Conservation (phyloP, 2,329 filamentous ascomycete genomes). For the Aspergillus texensis region DNA sequence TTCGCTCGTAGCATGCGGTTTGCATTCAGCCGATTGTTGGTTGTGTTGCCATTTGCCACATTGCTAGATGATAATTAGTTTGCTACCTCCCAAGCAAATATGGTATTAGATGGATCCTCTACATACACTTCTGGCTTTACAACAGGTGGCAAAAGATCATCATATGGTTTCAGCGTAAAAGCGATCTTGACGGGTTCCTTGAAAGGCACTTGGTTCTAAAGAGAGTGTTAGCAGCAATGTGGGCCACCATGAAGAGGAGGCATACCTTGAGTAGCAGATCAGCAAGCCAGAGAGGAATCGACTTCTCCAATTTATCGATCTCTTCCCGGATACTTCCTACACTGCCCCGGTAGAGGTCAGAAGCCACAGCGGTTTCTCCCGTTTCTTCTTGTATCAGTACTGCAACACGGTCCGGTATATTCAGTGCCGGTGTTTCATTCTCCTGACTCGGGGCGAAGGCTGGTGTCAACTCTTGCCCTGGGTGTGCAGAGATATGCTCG, state of each 20-base stretch:
- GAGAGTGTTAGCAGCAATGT: slow-evolving; percentile 12
- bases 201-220: slow-evolving; percentile 72
- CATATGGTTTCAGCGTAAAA: slow-evolving; percentile 83
- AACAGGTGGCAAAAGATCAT: slow-evolving; percentile 73
- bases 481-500: slow-evolving; percentile 41
- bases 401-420: slow-evolving; percentile 53
- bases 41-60: slow-evolving; percentile 27
- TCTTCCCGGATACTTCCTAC: slow-evolving; percentile 77
- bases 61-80: slow-evolving; percentile 21
- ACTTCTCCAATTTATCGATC: slow-evolving; percentile 80
- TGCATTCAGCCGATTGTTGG: slow-evolving; percentile 83
- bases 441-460: slow-evolving; percentile 47
- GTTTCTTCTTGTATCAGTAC: slow-evolving; percentile 69
- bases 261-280: slow-evolving; percentile 74
- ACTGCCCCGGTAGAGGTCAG: slow-evolving; percentile 88
- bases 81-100: neutral
- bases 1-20: slow-evolving; percentile 95
- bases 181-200: slow-evolving; percentile 98
- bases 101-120: neutral
- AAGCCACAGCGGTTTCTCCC: slow-evolving; percentile 65
- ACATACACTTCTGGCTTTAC: slow-evolving; percentile 69
- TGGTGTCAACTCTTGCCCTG: slow-evolving; percentile 39
- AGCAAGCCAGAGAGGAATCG: slow-evolving; percentile 87
- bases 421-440: slow-evolving; percentile 49
- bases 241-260: slow-evolving; percentile 18